Percentiles rank a stretch among this genome's conserved stretches.
These are phyloP conservation scores for Leccinum subtestaceum DNA, from an alignment of 768 basidiomycete genomes.

Conservation along the genomic window DNA sequence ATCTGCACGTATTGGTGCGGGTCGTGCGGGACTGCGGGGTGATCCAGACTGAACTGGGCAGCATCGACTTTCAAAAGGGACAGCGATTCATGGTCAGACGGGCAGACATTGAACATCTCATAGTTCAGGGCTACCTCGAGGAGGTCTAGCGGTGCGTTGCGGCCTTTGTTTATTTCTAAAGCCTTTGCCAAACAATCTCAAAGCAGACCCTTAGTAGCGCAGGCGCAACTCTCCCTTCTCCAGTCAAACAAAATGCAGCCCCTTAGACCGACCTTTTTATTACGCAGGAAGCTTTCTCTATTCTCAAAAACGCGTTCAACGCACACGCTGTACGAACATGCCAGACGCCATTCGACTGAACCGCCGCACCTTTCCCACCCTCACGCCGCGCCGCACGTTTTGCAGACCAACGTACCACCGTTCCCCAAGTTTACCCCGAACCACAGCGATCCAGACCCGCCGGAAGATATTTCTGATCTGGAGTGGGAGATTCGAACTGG, in stretches of 20 bases:
- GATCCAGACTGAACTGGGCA: slow-evolving; percentile 89
- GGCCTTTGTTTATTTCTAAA: slow-evolving; percentile 22
- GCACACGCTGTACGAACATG: background rate
- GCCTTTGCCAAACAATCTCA: slow-evolving; percentile 26
- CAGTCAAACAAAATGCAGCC: slow-evolving; percentile 11
- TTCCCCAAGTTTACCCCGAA: slow-evolving; percentile 26
- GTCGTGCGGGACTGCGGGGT: slow-evolving; percentile 89
- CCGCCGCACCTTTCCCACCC: slow-evolving; percentile 10
- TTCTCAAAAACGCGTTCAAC: background rate
- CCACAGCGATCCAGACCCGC: slow-evolving; percentile 8
- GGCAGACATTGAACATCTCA: slow-evolving; percentile 89
- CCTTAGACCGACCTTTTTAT: background rate
- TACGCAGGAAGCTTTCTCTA: background rate
- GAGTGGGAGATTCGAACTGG: slow-evolving; percentile 83
- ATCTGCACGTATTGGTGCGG: slow-evolving; percentile 82
- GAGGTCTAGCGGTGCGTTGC: slow-evolving; percentile 50
- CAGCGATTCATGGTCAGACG: slow-evolving; percentile 86
- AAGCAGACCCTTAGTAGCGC: background rate
- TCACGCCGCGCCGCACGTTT: background rate
- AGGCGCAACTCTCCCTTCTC: background rate
- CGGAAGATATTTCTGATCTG: slow-evolving; percentile 49
- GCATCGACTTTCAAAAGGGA: slow-evolving; percentile 86
- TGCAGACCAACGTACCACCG: slow-evolving; percentile 8
- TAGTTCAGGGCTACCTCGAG: slow-evolving; percentile 91
- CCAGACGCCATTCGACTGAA: slow-evolving; percentile 8